Conservation (phyloP, 2,329 filamentous ascomycete species). For the Verticillium isaacii region DNA sequence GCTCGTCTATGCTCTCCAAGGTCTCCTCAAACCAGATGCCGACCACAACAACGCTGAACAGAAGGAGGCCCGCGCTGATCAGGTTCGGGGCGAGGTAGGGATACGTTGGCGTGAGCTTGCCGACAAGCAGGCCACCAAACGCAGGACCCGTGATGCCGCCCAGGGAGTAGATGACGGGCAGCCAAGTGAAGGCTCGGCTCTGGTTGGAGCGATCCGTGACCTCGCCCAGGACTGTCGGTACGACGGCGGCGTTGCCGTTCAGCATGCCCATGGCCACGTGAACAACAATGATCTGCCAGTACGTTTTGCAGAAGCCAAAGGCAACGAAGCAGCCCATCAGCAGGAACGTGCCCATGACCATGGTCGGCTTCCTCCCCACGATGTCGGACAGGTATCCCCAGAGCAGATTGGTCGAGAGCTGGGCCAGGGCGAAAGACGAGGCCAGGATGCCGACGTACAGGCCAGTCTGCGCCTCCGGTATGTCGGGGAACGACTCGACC, state of each 20-base stretch:
- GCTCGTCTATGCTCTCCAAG: constrained; percentile 47
- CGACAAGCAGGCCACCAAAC: constrained; percentile 79
- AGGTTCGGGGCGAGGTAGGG: constrained; percentile 86
- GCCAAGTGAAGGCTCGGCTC: constrained; percentile 85
- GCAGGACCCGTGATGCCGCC: constrained; percentile 91
- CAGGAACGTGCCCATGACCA: constrained; percentile 75
- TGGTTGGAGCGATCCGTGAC: constrained; percentile 95
- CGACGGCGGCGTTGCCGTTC: constrained; percentile 92
- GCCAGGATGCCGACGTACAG: constrained; percentile 88
- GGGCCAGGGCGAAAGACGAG: constrained; percentile 85
- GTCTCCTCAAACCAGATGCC: constrained; percentile 86
- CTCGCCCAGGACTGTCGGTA: constrained; percentile 90
- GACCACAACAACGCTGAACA: constrained; percentile 67
- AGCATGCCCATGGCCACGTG: constrained; percentile 88
- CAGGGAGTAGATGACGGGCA: constrained; percentile 93
- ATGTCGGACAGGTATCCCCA: constrained; percentile 83
- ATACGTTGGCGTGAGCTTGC: constrained; percentile 55
- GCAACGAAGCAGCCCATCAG: constrained; percentile 76
- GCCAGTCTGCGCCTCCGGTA: constrained; percentile 66
- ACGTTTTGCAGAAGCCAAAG: constrained; percentile 80
- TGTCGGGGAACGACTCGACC: constrained; percentile 79
- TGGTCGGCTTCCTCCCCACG: constrained; percentile 76
- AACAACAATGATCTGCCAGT: constrained; percentile 81
- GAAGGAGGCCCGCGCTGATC: constrained; percentile 66
- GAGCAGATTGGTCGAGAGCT: constrained; percentile 87